Base-by-base conservation (phyloP, 306 rosid genomes). In the Prunus davidiana region DNA sequence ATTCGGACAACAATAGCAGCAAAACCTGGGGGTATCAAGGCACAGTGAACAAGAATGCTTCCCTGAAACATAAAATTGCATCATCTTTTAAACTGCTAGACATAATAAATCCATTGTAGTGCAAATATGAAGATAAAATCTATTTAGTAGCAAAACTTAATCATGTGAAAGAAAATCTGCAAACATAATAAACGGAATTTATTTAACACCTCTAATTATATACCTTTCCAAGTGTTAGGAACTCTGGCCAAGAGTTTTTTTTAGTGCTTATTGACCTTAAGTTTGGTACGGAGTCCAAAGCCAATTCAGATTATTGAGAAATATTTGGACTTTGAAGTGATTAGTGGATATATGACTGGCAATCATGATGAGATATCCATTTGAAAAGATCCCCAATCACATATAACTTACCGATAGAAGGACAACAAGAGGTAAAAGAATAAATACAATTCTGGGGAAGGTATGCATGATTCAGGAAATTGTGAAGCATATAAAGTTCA, bases 1-100 rank as follows among this genome's bases (percentile, higher is more conserved):
- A 27, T 66, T 56, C 69, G 90, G 90, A 77, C 96, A 93, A 72
- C 90, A 84, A 69, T 87, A 47, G 74, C 98, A 93, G 62, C 65
- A 54, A 71, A 83, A 88, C 72, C 58, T 82, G 0, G 94, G 51
- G 78, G 72, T 19, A 38, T 77, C 77, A 0, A 28, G 55, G 80
- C 97, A 93, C 11, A 8, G 4, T 41, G 6, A 52, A 86, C 98
- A 91, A 74, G 5, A 71, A 85, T 91, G 98, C 63, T 84, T 60
- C 77, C 76, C 98, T 91, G 90, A 81, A 76, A 81, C 27, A 46
- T 27, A 12, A 68, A 71, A 74, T 5, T 3, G 22, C 28, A 61
- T 43, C 64, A 55, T 58, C 49, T 32, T 14, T 22, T 60, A 30
- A 54, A 51, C 20, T 72, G 8, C 58, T 25, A 72, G 5, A 32